Conservation (phyloP, 148 eudicot species). For the Vaccinium vitisidaea region DNA sequence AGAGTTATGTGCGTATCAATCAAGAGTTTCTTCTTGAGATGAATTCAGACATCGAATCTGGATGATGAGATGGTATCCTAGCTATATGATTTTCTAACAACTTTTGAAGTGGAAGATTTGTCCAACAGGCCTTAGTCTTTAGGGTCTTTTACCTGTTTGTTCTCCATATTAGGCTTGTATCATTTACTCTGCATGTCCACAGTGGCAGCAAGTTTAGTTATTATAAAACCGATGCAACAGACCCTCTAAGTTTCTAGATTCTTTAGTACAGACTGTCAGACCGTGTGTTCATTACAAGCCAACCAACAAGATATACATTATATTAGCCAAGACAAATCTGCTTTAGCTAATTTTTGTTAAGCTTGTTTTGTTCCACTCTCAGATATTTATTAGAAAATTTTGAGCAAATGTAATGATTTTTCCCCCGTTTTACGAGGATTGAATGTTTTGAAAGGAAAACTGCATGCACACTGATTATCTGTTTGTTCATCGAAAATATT, state of each 20-base stretch:
- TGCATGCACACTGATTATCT: not conserved
- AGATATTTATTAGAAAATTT: not conserved
- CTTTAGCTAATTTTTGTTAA: not conserved
- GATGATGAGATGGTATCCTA: not conserved
- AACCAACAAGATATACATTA: not conserved
- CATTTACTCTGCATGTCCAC: not conserved
- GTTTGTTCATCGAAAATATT: not conserved
- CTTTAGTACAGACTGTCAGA: not conserved
- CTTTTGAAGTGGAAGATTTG: not conserved
- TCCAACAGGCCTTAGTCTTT: not conserved
- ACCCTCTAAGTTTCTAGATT: not conserved
- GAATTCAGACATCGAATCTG: slow-evolving; percentile 1
- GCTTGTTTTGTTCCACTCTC: not conserved
- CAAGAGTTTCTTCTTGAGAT: not conserved
- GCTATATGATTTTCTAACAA: not conserved
- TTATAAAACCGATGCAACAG: not conserved
- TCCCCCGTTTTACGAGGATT: not conserved
- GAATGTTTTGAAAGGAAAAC: not conserved
- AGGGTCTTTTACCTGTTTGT: not conserved
- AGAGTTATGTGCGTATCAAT: not conserved
- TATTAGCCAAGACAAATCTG: not conserved
- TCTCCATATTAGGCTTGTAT: not conserved
- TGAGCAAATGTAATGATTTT: not conserved
- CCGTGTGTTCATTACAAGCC: not conserved
- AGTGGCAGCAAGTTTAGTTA: not conserved